Evolutionary conservation across 2,329 filamentous ascomycete species (phyloP).

Genomic region (Pestalotiopsis sp.): DNA sequence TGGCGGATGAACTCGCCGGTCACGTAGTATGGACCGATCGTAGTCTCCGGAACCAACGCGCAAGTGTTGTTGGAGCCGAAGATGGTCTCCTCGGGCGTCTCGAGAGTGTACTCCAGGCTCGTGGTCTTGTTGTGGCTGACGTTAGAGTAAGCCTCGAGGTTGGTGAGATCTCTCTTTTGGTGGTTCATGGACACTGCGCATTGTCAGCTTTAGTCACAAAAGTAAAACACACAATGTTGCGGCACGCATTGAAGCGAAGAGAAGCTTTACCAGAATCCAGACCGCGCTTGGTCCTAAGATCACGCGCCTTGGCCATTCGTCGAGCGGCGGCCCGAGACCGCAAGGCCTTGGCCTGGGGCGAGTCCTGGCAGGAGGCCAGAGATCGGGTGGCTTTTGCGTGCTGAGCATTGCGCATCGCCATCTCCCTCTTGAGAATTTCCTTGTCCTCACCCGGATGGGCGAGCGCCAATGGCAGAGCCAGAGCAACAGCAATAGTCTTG

Average conservation of each 20-base stretch:
- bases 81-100: slow-evolving; percentile 37
- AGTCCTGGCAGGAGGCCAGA: background rate
- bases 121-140: slow-evolving; percentile 8
- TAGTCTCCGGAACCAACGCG: slow-evolving; percentile 55
- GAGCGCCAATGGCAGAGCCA: background rate
- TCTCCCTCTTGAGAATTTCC: background rate
- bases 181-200: slow-evolving; percentile 1
- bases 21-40: slow-evolving; percentile 58
- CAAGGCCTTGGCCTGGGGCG: background rate
- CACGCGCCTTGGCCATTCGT: background rate
- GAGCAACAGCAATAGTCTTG: background rate
- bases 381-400: background rate
- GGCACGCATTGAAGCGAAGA: background rate
- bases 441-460: slow-evolving; percentile 9
- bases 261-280: background rate
- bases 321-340: slow-evolving; percentile 2
- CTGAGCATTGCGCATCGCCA: slow-evolving; percentile 3
- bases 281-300: background rate
- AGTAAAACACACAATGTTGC: background rate
- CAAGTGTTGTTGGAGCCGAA: slow-evolving; percentile 50
- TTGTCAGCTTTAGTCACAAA: background rate
- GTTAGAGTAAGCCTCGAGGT: slow-evolving; percentile 5
- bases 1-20: slow-evolving; percentile 53
- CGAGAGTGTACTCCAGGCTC: slow-evolving; percentile 29
- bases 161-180: slow-evolving; percentile 10